Conservation (phyloP, 257 asterid genomes). For the Nicotiana tomentosiformis region DNA sequence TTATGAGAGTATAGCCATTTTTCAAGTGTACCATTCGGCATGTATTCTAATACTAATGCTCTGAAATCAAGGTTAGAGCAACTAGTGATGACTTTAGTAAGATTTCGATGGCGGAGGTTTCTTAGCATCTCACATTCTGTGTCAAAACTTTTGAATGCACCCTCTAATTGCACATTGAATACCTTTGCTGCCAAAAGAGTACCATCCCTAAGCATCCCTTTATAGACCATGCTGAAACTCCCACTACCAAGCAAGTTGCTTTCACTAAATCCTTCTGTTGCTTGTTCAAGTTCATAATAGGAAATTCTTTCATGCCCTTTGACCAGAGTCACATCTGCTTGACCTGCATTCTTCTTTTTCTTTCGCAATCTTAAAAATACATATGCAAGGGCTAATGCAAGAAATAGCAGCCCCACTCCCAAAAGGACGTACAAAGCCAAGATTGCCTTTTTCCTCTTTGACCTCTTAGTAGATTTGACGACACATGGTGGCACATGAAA, state of each 20-base stretch:
- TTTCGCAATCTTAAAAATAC: too few species aligned
- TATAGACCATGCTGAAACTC: background rate
- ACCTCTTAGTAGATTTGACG: background rate
- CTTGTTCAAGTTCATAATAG: background rate
- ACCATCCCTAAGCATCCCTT: background rate
- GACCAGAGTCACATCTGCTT: background rate
- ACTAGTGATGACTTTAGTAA: background rate
- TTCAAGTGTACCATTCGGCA: background rate
- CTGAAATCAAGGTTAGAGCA: background rate
- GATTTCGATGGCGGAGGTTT: background rate
- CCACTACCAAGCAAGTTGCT: background rate
- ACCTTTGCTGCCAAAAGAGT: background rate
- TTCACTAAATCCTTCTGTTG: background rate
- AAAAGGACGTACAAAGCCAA: background rate
- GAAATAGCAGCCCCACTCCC: background rate
- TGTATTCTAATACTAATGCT: background rate
- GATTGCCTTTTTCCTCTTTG: background rate
- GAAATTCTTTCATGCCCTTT: background rate
- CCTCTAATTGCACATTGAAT: background rate
- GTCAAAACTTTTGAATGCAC: background rate
- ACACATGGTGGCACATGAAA: background rate
- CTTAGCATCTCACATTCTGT: background rate
- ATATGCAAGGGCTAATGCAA: background rate
- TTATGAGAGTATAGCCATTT: constrained; percentile 5
- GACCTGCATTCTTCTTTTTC: background rate